Percentiles rank a stretch among this genome's conserved stretches.
Evolutionary conservation across 2,329 filamentous ascomycete genomes (phyloP).

Genomic region (Ophiocordyceps australis): DNA sequence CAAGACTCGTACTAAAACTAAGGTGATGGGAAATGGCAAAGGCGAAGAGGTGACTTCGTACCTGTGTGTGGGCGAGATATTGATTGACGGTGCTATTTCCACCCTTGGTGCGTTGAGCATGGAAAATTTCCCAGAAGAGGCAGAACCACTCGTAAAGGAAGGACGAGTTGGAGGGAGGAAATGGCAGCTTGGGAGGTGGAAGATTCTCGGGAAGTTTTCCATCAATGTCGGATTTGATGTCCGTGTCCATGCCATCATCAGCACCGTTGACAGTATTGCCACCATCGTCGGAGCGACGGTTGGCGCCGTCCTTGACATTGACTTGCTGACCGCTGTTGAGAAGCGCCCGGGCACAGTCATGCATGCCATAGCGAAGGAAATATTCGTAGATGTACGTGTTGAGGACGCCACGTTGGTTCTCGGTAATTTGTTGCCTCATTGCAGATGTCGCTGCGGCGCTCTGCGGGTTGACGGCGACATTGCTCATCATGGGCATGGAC

Average conservation of each 20-base stretch:
- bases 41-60: slow-evolving; percentile 18
- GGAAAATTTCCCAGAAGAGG: slow-evolving; percentile 92
- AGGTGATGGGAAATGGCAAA: no score
- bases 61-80: slow-evolving; percentile 73
- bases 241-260: slow-evolving; percentile 66
- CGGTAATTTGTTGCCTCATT: slow-evolving; percentile 22
- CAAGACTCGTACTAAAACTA: no score
- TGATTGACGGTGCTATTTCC: slow-evolving; percentile 46
- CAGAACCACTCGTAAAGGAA: slow-evolving; percentile 98
- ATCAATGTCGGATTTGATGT: slow-evolving; percentile 61
- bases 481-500: slow-evolving; percentile 51
- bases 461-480: slow-evolving; percentile 22
- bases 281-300: slow-evolving; percentile 47
- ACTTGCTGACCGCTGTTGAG: slow-evolving; percentile 47
- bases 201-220: slow-evolving; percentile 63
- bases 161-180: slow-evolving; percentile 48
- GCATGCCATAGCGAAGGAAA: slow-evolving; percentile 72
- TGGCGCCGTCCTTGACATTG: slow-evolving; percentile 52
- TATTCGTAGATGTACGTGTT: slow-evolving; percentile 89
- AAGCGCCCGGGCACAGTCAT: slow-evolving; percentile 63
- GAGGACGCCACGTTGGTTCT: slow-evolving; percentile 36
- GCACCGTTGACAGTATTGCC: slow-evolving; percentile 50
- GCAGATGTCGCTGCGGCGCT: slow-evolving; percentile 11
- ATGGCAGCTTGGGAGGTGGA: slow-evolving; percentile 53
- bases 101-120: slow-evolving; percentile 57